Evolutionary conservation across 345 rosid species (phyloP).

Genomic region (Isatis tinctoria): DNA sequence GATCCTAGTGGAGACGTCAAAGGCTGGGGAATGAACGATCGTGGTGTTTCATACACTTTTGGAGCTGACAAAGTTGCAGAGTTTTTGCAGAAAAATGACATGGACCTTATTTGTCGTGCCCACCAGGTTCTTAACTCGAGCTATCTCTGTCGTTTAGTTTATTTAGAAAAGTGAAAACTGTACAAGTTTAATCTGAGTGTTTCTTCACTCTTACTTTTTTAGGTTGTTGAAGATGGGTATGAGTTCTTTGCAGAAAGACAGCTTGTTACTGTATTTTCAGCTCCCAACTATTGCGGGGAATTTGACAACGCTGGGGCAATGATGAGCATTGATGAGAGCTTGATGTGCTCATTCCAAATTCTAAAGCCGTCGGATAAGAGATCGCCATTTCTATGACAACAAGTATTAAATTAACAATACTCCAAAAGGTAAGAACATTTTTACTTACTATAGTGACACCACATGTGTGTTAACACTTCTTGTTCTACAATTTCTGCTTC

Average conservation of each 20-base stretch:
- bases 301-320: slow-evolving; percentile 92
- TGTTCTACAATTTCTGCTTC: not conserved
- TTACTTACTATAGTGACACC: not conserved
- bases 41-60: slow-evolving; percentile 87
- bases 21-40: slow-evolving; percentile 94
- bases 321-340: slow-evolving; percentile 94
- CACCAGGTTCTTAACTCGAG: slow-evolving; percentile 55
- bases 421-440: slow-evolving; percentile 4
- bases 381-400: slow-evolving; percentile 40
- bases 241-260: slow-evolving; percentile 88
- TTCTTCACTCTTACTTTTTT: not conserved
- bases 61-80: slow-evolving; percentile 76
- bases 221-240: slow-evolving; percentile 96
- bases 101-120: slow-evolving; percentile 95
- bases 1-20: slow-evolving; percentile 77
- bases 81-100: slow-evolving; percentile 64
- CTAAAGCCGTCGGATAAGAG: slow-evolving; percentile 73
- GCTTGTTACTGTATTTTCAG: slow-evolving; percentile 86
- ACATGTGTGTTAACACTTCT: not conserved
- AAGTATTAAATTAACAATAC: not conserved
- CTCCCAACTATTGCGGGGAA: slow-evolving; percentile 94
- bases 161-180: not conserved
- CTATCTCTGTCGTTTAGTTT: not conserved
- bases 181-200: not conserved
- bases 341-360: slow-evolving; percentile 92